A percentile compares a stretch with the other conserved stretches of the same genome.
phyloP scores from a whole-genome alignment of 1,139 yeast genomes.

The Sugiyamaella novakii region DNA sequence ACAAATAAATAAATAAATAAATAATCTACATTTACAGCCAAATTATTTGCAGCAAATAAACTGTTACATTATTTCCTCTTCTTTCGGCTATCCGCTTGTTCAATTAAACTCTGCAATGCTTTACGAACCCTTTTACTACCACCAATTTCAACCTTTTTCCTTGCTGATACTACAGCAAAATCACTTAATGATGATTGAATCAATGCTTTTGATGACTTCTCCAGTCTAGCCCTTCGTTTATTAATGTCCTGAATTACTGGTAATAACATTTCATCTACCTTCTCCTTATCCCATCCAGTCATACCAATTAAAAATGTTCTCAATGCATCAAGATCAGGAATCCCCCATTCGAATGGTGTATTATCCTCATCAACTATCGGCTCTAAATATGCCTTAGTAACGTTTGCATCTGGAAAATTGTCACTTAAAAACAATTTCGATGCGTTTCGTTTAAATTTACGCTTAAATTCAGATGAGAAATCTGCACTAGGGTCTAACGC shows the following conservation, averaged over 20 bases:
- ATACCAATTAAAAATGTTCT: slow-evolving; percentile 66
- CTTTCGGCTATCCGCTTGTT: slow-evolving; percentile 22
- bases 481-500: slow-evolving; percentile 35
- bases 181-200: slow-evolving; percentile 41
- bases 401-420: slow-evolving; percentile 69
- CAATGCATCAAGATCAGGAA: slow-evolving; percentile 79
- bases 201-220: slow-evolving; percentile 26
- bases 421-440: slow-evolving; percentile 65
- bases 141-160: slow-evolving; percentile 29
- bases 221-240: slow-evolving; percentile 45
- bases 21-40: no score
- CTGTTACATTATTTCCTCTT: no score
- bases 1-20: no score
- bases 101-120: slow-evolving; percentile 32
- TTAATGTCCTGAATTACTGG: slow-evolving; percentile 85
- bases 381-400: slow-evolving; percentile 67
- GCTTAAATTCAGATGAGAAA: slow-evolving; percentile 38
- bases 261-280: slow-evolving; percentile 81
- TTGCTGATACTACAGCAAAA: slow-evolving; percentile 37
- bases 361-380: slow-evolving; percentile 86
- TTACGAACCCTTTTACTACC: slow-evolving; percentile 34
- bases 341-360: slow-evolving; percentile 85
- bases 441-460: slow-evolving; percentile 57
- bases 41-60: no score
- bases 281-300: slow-evolving; percentile 80